Evolutionary conservation across 225 moss, liverwort and hornwort genomes (phyloP).

Genomic region (Sphagnum tenellum): DNA sequence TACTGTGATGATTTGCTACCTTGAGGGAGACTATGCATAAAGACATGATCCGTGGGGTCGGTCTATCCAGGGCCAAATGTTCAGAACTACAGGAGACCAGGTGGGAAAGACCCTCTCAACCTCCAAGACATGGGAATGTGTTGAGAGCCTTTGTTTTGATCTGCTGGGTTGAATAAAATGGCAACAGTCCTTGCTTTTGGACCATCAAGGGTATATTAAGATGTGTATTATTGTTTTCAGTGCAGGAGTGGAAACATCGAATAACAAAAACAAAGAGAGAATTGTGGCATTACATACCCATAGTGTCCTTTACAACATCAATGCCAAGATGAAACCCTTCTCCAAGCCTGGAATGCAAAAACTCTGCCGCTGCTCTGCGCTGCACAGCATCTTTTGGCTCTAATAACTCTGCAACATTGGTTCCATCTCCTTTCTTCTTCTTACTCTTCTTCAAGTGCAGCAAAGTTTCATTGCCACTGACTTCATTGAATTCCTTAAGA

Average conservation of each 20-base stretch:
- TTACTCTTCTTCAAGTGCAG: slow-evolving; percentile 20
- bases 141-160: neutral
- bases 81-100: too few relatives aligned
- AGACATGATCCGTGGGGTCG: too few relatives aligned
- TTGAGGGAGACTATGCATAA: too few relatives aligned
- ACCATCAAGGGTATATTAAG: too few relatives aligned
- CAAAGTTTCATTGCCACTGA: slow-evolving; percentile 13
- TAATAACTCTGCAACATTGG: slow-evolving; percentile 3
- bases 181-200: neutral
- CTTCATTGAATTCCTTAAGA: slow-evolving; percentile 13
- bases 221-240: too few relatives aligned
- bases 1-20: too few relatives aligned
- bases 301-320: slow-evolving; percentile 55
- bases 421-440: slow-evolving; percentile 5
- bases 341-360: slow-evolving; percentile 43
- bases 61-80: too few relatives aligned
- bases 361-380: slow-evolving; percentile 31
- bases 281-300: slow-evolving; percentile 35
- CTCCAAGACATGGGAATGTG: neutral
- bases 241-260: too few relatives aligned
- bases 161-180: neutral
- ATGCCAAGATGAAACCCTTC: slow-evolving; percentile 39
- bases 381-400: slow-evolving; percentile 15
- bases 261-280: neutral
- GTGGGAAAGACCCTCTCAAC: neutral